These are phyloP conservation scores for Fusarium nurragi DNA, from an alignment of 2,329 filamentous ascomycete species.

Conservation along the genomic window DNA sequence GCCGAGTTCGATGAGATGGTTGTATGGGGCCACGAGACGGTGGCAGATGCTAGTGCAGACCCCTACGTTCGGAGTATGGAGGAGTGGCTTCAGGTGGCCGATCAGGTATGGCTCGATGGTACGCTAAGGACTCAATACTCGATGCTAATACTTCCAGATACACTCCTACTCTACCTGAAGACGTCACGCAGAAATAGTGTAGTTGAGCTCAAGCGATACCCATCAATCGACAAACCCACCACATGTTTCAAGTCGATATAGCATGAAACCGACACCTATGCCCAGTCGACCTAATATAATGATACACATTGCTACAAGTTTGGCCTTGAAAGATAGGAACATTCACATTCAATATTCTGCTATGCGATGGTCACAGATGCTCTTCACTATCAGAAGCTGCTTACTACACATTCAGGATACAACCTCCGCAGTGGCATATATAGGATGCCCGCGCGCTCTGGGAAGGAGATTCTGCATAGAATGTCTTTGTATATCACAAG, in stretches of 20 bases:
- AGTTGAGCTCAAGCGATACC: not conserved
- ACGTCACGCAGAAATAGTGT: not conserved
- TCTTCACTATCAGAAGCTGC: too few relatives aligned
- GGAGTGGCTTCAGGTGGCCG: constrained; percentile 82
- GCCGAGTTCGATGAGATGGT: constrained; percentile 78
- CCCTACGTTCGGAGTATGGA: constrained; percentile 77
- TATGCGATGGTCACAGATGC: too few relatives aligned
- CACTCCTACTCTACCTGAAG: constrained; percentile 31
- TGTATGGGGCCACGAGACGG: constrained; percentile 84
- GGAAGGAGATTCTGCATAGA: too few relatives aligned
- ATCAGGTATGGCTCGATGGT: constrained; percentile 62
- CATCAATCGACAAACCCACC: not conserved
- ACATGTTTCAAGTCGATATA: not conserved
- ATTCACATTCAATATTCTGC: not conserved
- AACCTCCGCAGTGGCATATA: too few relatives aligned
- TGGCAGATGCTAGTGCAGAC: constrained; percentile 70
- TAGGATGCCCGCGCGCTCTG: too few relatives aligned
- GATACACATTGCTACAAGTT: not conserved
- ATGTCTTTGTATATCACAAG: too few relatives aligned
- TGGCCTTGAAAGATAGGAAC: not conserved
- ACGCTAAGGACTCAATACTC: not conserved
- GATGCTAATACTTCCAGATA: constrained; percentile 33
- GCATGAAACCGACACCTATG: not conserved
- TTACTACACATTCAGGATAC: too few relatives aligned
- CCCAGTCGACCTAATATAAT: not conserved